Percentiles rank a stretch among this genome's conserved stretches.
Evolutionary conservation across 2,329 filamentous ascomycete genomes (phyloP).

Genomic region (Aspergillus ustus): DNA sequence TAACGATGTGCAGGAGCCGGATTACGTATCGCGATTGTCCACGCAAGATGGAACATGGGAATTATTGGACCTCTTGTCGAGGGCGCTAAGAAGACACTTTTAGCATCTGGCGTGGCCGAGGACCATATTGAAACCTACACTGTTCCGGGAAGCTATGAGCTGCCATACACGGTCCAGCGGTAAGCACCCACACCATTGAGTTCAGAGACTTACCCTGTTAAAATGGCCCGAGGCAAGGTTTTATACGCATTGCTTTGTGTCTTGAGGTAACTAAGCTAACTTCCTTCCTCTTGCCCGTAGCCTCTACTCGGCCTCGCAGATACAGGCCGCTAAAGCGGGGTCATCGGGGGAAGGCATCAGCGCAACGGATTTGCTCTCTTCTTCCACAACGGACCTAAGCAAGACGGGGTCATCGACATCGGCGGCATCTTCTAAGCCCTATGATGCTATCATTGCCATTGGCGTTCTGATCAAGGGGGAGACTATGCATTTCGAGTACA

Average conservation of each 20-base stretch:
- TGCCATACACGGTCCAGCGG: slow-evolving; percentile 88
- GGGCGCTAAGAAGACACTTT: slow-evolving; percentile 78
- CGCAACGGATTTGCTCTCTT: slow-evolving; percentile 63
- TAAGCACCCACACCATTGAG: slow-evolving; percentile 47
- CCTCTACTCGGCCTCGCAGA: slow-evolving; percentile 82
- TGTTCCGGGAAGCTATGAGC: slow-evolving; percentile 92
- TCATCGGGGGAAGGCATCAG: slow-evolving; percentile 41
- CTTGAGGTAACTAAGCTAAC: not conserved
- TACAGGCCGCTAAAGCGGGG: slow-evolving; percentile 70
- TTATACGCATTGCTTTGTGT: not conserved
- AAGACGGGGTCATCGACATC: slow-evolving; percentile 45
- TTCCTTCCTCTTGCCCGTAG: slow-evolving; percentile 48
- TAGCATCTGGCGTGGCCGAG: slow-evolving; percentile 78
- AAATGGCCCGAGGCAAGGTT: not conserved
- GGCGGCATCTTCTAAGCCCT: slow-evolving; percentile 58
- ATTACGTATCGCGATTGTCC: slow-evolving; percentile 91
- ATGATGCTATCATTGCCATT: slow-evolving; percentile 93
- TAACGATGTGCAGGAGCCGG: slow-evolving; percentile 57
- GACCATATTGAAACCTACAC: slow-evolving; percentile 88
- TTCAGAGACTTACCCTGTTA: not conserved
- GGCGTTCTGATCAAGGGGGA: slow-evolving; percentile 98
- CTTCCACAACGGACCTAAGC: slow-evolving; percentile 70
- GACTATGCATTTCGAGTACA: slow-evolving; percentile 99
- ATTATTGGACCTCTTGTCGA: slow-evolving; percentile 86
- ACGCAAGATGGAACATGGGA: slow-evolving; percentile 90